Base-by-base conservation (phyloP, 2,329 filamentous ascomycete genomes). In the Pseudocercospora vitis region DNA sequence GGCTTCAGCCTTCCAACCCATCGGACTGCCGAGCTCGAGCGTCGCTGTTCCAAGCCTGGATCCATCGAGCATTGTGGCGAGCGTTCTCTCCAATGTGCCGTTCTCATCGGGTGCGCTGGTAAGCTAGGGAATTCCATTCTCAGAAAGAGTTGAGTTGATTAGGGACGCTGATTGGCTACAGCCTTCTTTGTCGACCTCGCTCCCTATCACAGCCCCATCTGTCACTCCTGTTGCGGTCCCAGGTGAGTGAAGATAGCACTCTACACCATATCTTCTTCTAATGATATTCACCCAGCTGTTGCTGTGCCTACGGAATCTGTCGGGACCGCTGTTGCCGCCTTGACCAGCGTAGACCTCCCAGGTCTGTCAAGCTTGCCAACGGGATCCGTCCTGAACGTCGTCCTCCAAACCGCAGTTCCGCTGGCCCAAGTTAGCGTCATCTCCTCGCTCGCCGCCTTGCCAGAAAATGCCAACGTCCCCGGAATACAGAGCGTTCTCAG, bases 391-490 rank as follows among this genome's bases (percentile, higher is more conserved):
- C 23, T 56, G 4, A 14, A 31, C 16, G 19, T 56, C 33, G 52
- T 45, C 7, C 24, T 39, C 18, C 12, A 21, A 29, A 44, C 48
- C n/a, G 39, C 45, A 3, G 49, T 56, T 4, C 53, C 53, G 1
- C 44, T 56, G 4, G 53, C 53, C 11, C 50, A 50, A 35, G 49
- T 49, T 12, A 42, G 42, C 11, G 12, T 56, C 14, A 39, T 52
- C 16, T 19, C 49, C 5, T 51, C 53, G 12, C 44, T 56, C 14
- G 53, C 53, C 7, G 18, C 24, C 14, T 29, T 56, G 26, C 53
- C 48, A 23, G 35, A 31, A 26, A 56, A 56, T 16, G 47, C 48
- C 28, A 50, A 45, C 33, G n/a, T 52, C 2, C 48, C 53, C 28
- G 48, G 44, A 26, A 37, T 56, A 9, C 9, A 8, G 2, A 33